A percentile compares a stretch with the other conserved stretches of the same genome.
Evolutionary conservation across 257 asterid species (phyloP).

Genomic region (Ilex asprella): DNA sequence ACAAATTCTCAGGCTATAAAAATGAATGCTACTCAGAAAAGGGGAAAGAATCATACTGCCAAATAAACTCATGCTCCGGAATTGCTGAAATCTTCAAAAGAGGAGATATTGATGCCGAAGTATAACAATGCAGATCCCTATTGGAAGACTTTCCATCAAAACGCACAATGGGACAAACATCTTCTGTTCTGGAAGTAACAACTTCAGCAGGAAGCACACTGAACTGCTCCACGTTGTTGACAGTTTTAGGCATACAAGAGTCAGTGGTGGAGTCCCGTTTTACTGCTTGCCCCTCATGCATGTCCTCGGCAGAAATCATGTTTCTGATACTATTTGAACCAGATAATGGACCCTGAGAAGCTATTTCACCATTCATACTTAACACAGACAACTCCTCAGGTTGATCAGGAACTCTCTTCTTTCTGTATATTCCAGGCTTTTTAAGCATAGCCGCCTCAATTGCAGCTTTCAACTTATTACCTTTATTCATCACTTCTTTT

Average conservation of each 20-base stretch:
- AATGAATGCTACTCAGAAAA: neutral
- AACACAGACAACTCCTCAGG: slow-evolving; percentile 38
- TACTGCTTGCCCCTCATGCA: slow-evolving; percentile 34
- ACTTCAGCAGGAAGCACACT: slow-evolving; percentile 31
- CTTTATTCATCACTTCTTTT: slow-evolving; percentile 30
- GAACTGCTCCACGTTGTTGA: slow-evolving; percentile 28
- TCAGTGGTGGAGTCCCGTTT: slow-evolving; percentile 24
- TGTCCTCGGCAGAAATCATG: slow-evolving; percentile 25
- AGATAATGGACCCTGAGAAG: slow-evolving; percentile 29
- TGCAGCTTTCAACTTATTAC: slow-evolving; percentile 68
- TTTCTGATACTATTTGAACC: slow-evolving; percentile 35
- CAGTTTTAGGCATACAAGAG: slow-evolving; percentile 33
- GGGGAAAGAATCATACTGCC: slow-evolving; percentile 64
- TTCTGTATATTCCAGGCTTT: slow-evolving; percentile 68
- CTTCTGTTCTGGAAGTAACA: slow-evolving; percentile 33
- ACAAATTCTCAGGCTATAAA: neutral
- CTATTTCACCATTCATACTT: slow-evolving; percentile 30
- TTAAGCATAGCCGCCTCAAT: slow-evolving; percentile 78
- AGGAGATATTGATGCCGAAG: slow-evolving; percentile 34
- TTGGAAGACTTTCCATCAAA: slow-evolving; percentile 24
- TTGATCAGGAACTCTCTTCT: slow-evolving; percentile 42
- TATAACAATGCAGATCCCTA: slow-evolving; percentile 26
- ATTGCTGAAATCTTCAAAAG: slow-evolving; percentile 37
- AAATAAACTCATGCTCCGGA: slow-evolving; percentile 71
- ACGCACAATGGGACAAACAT: slow-evolving; percentile 21